These are phyloP conservation scores for Macrophomina pseudophaseolina DNA, from an alignment of 2,329 filamentous ascomycete genomes.

Conservation along the genomic window DNA sequence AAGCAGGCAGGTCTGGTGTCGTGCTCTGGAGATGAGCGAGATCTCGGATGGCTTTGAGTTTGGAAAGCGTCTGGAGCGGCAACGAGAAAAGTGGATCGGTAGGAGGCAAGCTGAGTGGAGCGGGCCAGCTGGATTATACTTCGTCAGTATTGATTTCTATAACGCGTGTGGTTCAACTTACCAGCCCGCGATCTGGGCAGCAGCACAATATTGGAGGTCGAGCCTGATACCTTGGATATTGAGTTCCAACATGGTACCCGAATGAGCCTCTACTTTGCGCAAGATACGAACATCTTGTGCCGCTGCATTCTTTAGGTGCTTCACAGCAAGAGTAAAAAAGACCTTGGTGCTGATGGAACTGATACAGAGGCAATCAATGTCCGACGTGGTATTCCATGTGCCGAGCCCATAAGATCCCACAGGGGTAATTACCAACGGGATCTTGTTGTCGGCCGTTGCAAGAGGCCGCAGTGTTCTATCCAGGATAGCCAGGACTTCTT, in stretches of 20 bases:
- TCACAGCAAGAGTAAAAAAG: conserved; percentile 65
- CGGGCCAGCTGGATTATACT: conserved; percentile 40
- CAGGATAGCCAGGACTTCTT: conserved; percentile 54
- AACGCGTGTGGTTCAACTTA: conserved; percentile 29
- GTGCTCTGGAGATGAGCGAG: conserved; percentile 65
- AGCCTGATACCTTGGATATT: conserved; percentile 63
- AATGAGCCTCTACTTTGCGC: conserved; percentile 62
- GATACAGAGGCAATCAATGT: conserved; percentile 70
- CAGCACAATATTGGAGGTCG: conserved; percentile 71
- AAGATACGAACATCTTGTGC: conserved; percentile 56
- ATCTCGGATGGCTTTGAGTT: conserved; percentile 69
- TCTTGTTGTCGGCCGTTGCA: conserved; percentile 29
- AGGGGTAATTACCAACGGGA: conserved; percentile 59
- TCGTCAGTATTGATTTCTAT: background rate
- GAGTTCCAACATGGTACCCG: conserved; percentile 69
- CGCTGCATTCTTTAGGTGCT: conserved; percentile 58
- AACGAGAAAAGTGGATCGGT: conserved; percentile 62
- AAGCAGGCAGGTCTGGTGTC: conserved; percentile 63
- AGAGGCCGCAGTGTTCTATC: conserved; percentile 49
- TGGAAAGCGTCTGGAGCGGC: conserved; percentile 61
- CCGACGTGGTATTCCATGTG: conserved; percentile 65
- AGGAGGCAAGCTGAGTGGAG: conserved; percentile 50
- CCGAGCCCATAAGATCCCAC: conserved; percentile 71
- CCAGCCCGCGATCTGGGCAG: conserved; percentile 60
- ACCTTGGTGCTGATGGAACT: conserved; percentile 64